Evolutionary conservation across 83 land plant species (phyloP).

Genomic region (Diphasiastrum complanatum): DNA sequence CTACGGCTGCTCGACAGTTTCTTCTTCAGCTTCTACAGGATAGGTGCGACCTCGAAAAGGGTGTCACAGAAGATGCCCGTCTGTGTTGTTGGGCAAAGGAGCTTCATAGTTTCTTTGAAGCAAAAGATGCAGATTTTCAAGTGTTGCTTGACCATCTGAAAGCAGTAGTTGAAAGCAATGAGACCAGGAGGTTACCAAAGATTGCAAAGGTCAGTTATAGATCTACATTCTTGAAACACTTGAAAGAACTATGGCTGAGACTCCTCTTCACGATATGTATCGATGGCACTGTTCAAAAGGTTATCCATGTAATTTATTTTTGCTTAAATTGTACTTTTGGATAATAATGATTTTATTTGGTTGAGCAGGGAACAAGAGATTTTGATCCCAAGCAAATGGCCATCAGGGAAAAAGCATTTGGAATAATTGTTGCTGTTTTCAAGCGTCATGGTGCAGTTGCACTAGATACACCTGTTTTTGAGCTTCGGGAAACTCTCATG

Average conservation of each 20-base stretch:
- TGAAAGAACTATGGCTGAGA: no score
- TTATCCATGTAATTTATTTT: background rate
- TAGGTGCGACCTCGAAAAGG: conserved; percentile 4
- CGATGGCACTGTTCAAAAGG: conserved; percentile 2
- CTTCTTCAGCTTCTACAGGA: conserved; percentile 27
- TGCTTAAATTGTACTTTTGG: background rate
- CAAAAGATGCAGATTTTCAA: conserved; percentile 33
- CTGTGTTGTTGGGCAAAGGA: conserved; percentile 18
- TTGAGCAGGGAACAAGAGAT: conserved; percentile 80
- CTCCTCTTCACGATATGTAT: no score
- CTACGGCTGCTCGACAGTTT: conserved; percentile 29
- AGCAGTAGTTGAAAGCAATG: conserved; percentile 71
- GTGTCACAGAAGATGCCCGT: background rate
- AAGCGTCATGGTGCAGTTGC: conserved; percentile 80
- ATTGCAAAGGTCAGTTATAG: conserved; percentile 77
- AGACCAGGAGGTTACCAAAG: conserved; percentile 68
- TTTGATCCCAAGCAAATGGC: conserved; percentile 82
- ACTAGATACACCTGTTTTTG: conserved; percentile 83
- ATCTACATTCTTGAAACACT: no score
- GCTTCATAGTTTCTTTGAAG: conserved; percentile 36
- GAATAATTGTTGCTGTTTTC: conserved; percentile 56
- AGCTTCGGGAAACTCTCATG: conserved; percentile 79
- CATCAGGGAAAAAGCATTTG: conserved; percentile 66
- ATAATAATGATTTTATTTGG: background rate
- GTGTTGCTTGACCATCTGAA: conserved; percentile 35